Base-by-base conservation (phyloP, 768 basidiomycete genomes). In the Lentinula raphanica region DNA sequence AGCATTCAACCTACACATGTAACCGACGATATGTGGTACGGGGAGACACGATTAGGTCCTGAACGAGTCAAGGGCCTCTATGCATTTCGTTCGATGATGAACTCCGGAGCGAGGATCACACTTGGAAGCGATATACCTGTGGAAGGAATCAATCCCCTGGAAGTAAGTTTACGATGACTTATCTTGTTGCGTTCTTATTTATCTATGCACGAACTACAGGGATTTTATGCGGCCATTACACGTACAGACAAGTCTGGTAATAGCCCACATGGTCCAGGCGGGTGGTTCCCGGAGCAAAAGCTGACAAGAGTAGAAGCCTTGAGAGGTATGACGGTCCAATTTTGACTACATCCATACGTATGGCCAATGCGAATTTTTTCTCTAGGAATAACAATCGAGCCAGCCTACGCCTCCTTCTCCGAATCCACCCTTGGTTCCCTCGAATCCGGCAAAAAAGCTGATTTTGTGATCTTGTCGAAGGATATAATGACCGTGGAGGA, bases 61-160 rank as follows among this genome's bases (percentile, higher is more conserved):
- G 87, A 93, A 63, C 83, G 95, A 40, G 84, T 96, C 48, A 90
- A 90, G 66, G 79, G 82, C 6, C 79, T 95, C 3, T 97, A 96
- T 65, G 92, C 94, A 0, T 96, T 95, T 79, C 84, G 86, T n/a
- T 82, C 86, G 40, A 75, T 90, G 29, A 66, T 88, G 36, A 78
- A 86, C 64, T 79, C 77, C 55, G 84, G 85, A 49, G 84, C 84
- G 54, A 73, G 81, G 56, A 84, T 94, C 54, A 83, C 89, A 2
- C 71, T 96, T 21, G 94, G 94, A 17, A 92, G 91, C 4, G 94
- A 96, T 72, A 91, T 90, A 63, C 94, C 94, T 1, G 92, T 98
- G 31, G 95, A 95, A 66, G 78, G 81, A 31, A 79, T 93, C 69
- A 91, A 94, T 66, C 51, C 51, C 5, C 25, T 53, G 28, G 36